phyloP scores from a whole-genome alignment of 768 basidiomycete species.

The Boletus edulis region DNA sequence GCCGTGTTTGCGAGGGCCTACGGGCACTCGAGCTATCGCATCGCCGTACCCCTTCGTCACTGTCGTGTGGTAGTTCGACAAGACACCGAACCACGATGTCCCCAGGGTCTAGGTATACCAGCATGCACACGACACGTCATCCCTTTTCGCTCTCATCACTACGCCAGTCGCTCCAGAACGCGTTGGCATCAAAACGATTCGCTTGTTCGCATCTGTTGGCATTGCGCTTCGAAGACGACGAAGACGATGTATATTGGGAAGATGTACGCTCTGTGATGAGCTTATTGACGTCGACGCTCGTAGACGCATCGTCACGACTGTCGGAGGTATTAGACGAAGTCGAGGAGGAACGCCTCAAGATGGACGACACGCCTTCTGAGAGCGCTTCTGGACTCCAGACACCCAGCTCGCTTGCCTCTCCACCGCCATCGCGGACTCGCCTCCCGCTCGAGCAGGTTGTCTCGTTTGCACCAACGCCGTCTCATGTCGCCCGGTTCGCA shows the following conservation, averaged over 20 bases:
- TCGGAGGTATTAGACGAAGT: constrained; percentile 60
- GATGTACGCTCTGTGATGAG: constrained; percentile 75
- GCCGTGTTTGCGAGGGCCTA: constrained; percentile 48
- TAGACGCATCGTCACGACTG: constrained; percentile 62
- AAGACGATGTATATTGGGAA: constrained; percentile 82
- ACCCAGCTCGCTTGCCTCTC: constrained; percentile 17
- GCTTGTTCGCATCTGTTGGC: constrained; percentile 79
- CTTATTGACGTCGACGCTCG: constrained; percentile 63
- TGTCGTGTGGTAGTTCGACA: constrained; percentile 7
- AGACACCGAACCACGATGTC: constrained; percentile 31
- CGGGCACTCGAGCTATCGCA: constrained; percentile 44
- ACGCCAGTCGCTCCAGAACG: constrained; percentile 58
- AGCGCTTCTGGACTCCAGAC: constrained; percentile 11
- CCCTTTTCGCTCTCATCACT: constrained; percentile 67
- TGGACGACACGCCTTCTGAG: constrained; percentile 44
- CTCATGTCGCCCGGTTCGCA: constrained; percentile 65
- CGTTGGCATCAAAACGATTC: constrained; percentile 70
- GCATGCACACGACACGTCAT: constrained; percentile 57
- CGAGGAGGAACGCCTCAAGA: constrained; percentile 48
- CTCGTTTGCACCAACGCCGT: constrained; percentile 76
- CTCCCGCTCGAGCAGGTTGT: constrained; percentile 15
- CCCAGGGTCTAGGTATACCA: constrained; percentile 61
- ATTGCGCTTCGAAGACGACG: constrained; percentile 69
- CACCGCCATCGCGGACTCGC: constrained; percentile 10
- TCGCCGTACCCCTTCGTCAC: constrained; percentile 13